Conservation (phyloP, 2,329 filamentous ascomycete species). For the Trichoderma sp. region DNA sequence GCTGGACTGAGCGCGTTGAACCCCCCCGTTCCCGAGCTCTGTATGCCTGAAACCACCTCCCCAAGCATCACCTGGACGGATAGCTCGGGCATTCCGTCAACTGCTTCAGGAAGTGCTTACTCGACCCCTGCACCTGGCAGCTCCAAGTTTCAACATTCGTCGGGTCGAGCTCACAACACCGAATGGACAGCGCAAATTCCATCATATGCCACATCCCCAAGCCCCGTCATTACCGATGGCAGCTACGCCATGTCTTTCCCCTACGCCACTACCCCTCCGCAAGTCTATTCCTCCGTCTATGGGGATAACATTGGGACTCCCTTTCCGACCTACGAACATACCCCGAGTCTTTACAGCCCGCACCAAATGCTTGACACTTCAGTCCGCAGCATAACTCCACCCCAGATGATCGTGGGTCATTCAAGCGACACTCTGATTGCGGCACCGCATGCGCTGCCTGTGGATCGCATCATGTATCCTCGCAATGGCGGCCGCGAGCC, state of each 20-base stretch:
- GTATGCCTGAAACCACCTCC: slow-evolving; percentile 30
- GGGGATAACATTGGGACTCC: slow-evolving; percentile 35
- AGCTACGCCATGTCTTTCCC: slow-evolving; percentile 37
- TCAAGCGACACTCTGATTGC: slow-evolving; percentile 53
- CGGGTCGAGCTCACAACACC: slow-evolving; percentile 34
- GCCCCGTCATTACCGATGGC: slow-evolving; percentile 30
- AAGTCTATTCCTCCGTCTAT: slow-evolving; percentile 40
- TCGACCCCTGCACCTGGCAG: slow-evolving; percentile 49
- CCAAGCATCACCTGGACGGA: slow-evolving; percentile 39
- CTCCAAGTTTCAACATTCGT: slow-evolving; percentile 33
- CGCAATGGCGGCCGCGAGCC: slow-evolving; percentile 46
- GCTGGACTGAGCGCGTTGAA: slow-evolving; percentile 31
- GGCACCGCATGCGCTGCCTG: slow-evolving; percentile 44
- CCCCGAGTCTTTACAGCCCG: slow-evolving; percentile 39
- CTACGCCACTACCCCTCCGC: slow-evolving; percentile 34
- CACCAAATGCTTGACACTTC: slow-evolving; percentile 44
- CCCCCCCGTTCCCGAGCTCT: slow-evolving; percentile 26
- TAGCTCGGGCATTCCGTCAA: slow-evolving; percentile 46
- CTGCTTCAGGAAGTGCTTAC: slow-evolving; percentile 50
- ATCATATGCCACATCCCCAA: slow-evolving; percentile 31
- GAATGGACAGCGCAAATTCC: slow-evolving; percentile 40
- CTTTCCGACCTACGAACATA: slow-evolving; percentile 42
- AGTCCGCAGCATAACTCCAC: slow-evolving; percentile 55
- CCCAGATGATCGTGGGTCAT: slow-evolving; percentile 49
- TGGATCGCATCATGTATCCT: slow-evolving; percentile 39